phyloP scores from a whole-genome alignment of 2,329 filamentous ascomycete species.

The Annulohypoxylon truncatum region DNA sequence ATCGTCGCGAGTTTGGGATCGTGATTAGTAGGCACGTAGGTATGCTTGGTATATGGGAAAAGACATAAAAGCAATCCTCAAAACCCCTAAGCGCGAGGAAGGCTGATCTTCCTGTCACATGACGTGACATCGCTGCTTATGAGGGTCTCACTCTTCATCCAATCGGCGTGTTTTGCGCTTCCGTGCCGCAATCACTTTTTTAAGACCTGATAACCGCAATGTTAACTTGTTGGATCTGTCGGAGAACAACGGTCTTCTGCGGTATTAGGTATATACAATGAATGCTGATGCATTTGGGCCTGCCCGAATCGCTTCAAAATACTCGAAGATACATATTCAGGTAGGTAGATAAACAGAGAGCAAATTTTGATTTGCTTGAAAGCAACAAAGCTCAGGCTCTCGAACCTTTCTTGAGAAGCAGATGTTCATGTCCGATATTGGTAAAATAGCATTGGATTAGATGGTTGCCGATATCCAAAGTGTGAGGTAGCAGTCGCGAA shows the following conservation, averaged over 20 bases:
- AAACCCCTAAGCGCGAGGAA: background rate
- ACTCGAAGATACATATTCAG: background rate
- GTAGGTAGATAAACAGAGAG: too few species aligned
- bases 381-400: too few species aligned
- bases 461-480: background rate
- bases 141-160: background rate
- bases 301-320: too few species aligned
- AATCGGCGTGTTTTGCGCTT: background rate
- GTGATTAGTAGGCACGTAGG: background rate
- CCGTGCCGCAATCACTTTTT: too few species aligned
- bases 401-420: too few species aligned
- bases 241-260: too few species aligned
- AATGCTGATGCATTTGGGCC: too few species aligned
- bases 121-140: background rate
- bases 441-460: background rate
- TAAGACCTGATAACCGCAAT: too few species aligned
- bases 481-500: constrained; percentile 19
- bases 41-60: background rate
- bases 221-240: too few species aligned
- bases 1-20: background rate
- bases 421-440: too few species aligned
- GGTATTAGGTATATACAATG: too few species aligned
- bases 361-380: too few species aligned
- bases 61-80: background rate
- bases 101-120: background rate